Evolutionary conservation across 495 filamentous ascomycete genomes (phyloP).

Genomic region (Echria macrotheca): DNA sequence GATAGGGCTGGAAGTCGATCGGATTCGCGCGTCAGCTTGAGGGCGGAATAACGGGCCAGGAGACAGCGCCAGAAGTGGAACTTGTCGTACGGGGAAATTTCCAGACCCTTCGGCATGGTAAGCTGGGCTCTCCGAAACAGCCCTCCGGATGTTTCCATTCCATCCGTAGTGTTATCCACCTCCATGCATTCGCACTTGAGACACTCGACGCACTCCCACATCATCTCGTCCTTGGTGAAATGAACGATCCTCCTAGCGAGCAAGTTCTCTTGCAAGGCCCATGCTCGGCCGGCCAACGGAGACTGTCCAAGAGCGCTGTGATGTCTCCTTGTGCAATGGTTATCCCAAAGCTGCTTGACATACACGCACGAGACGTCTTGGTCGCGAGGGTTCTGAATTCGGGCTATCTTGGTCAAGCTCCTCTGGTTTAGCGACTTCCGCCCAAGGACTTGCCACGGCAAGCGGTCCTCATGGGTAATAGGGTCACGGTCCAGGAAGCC

Average conservation of each 20-base stretch:
- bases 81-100: too few species aligned
- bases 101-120: too few species aligned
- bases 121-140: too few species aligned
- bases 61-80: too few species aligned
- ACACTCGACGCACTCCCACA: background rate
- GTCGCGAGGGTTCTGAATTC: background rate
- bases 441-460: too few species aligned
- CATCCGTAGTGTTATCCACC: background rate
- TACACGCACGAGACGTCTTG: constrained; percentile 16
- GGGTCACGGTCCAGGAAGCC: constrained; percentile 21
- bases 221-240: background rate
- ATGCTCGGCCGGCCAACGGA: constrained; percentile 27
- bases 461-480: background rate
- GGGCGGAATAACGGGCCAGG: background rate
- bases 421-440: background rate
- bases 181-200: background rate
- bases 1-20: background rate
- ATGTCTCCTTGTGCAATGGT: constrained; percentile 21
- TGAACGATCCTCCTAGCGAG: constrained; percentile 31
- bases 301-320: background rate
- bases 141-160: too few species aligned
- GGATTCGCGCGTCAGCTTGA: background rate
- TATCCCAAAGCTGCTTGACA: constrained; percentile 25
- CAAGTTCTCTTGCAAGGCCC: constrained; percentile 36
- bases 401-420: background rate